phyloP scores from a whole-genome alignment of 2,329 filamentous ascomycete genomes.

The Fusarium sp. region DNA sequence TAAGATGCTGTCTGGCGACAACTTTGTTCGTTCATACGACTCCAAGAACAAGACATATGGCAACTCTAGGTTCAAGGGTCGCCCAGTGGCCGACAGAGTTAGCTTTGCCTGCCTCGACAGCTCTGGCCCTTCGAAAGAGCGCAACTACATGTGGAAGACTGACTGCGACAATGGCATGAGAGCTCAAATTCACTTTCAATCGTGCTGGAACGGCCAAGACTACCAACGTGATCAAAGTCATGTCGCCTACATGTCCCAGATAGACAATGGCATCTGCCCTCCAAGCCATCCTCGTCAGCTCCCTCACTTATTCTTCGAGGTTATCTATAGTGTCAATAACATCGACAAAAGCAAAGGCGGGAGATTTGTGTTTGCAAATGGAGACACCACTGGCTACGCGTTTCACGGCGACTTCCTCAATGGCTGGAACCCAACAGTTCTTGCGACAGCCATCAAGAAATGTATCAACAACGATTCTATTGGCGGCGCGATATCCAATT shows the following conservation, averaged over 20 bases:
- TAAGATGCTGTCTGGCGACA: conserved; percentile 43
- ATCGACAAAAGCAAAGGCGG: conserved; percentile 45
- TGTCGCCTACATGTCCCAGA: conserved; percentile 44
- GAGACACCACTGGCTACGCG: conserved; percentile 43
- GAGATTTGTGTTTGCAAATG: conserved; percentile 43
- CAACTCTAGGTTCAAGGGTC: conserved; percentile 18
- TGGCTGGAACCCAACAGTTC: conserved; percentile 38
- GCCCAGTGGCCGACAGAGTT: conserved; percentile 39
- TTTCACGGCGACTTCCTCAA: conserved; percentile 46
- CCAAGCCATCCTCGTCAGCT: conserved; percentile 41
- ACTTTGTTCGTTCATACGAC: conserved; percentile 31
- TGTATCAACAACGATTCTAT: conserved; percentile 42
- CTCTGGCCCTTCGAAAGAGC: conserved; percentile 38
- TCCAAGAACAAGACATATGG: conserved; percentile 42
- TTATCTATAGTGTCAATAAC: conserved; percentile 43
- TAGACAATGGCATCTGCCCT: conserved; percentile 45
- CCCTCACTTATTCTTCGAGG: conserved; percentile 44
- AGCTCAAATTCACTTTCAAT: conserved; percentile 45
- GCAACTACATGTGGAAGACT: conserved; percentile 42
- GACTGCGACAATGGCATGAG: conserved; percentile 45
- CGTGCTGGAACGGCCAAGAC: conserved; percentile 44
- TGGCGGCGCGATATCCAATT: conserved; percentile 27
- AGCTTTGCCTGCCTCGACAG: conserved; percentile 46
- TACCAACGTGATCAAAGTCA: conserved; percentile 44
- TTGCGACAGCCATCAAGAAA: conserved; percentile 34